Evolutionary conservation across 2,329 filamentous ascomycete species (phyloP), one percentile per base, ranked within the genome.

Genomic region (Tolypocladium sp.): DNA sequence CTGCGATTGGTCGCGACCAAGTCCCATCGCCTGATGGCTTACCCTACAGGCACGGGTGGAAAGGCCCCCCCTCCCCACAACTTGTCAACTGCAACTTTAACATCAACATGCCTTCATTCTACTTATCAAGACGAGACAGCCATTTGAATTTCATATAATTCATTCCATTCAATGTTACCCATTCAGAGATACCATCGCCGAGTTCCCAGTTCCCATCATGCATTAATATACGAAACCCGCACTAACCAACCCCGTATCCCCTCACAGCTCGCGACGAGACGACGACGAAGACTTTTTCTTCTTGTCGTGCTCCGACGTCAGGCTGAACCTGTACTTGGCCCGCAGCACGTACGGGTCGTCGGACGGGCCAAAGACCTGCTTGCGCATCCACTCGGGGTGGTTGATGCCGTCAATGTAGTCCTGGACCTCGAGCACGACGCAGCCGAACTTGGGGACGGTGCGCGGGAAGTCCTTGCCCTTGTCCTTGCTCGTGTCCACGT

Each of bases 381-480:
- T 85, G 58, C 92, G 83, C 60, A 85, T 85, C 93, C 93, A 97
- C 73, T 91, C 84, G 0, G 92, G 92, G 66, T 95, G 84, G 76
- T 96, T 97, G 76, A 97, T 94, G 33, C 82, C 92, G 70, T 96
- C 92, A 69, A 97, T 96, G 84, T 86, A 97, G 72, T 94, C 92
- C 79, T 97, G 85, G 15, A 94, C 90, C 77, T 97, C 93, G 73
- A 97, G 82, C 55, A 96, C 93, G 33, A 96, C 69, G 73, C 93
- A 97, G 38, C 91, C 92, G 69, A 92, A 91, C 77, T 92, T 71
- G 59, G 84, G 81, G 33, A 91, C 87, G 9, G 82, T 82, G 42
- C 86, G 79, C 4, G 84, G 82, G 65, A 86, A 82, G 38, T 76
- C 73, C 2, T 74, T 63, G 61, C 82, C 73, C 62, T 17, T 3